A percentile compares a stretch with the other conserved stretches of the same genome.
phyloP scores from a whole-genome alignment of 2,329 filamentous ascomycete species.

The Neofusicoccum cordaticola region DNA sequence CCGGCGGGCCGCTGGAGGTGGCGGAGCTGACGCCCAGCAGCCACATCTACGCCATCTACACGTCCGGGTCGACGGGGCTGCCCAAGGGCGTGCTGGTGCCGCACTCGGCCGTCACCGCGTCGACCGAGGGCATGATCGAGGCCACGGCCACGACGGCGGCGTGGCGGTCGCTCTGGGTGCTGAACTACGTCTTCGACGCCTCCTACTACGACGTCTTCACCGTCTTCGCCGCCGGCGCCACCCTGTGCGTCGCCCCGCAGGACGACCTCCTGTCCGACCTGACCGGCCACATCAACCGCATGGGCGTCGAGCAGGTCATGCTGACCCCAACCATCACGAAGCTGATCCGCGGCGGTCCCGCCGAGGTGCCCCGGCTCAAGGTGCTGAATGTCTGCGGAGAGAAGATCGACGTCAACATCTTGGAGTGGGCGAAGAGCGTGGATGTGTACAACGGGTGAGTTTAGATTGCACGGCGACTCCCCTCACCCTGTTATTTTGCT shows the following conservation, averaged over 20 bases:
- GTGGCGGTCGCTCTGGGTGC: not conserved
- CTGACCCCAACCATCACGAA: constrained; percentile 6
- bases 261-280: not conserved
- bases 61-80: constrained; percentile 23
- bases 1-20: too few relatives aligned
- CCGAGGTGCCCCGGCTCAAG: not conserved
- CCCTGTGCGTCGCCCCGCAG: not conserved
- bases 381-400: constrained; percentile 2
- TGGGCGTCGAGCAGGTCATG: not conserved
- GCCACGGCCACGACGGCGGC: not conserved
- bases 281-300: not conserved
- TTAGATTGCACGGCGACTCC: too few relatives aligned
- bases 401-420: not conserved
- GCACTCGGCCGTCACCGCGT: not conserved
- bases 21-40: not conserved
- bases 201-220: constrained; percentile 4
- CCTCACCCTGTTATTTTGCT: too few relatives aligned
- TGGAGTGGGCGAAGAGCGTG: not conserved
- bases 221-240: not conserved
- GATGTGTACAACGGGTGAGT: not conserved
- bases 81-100: constrained; percentile 21
- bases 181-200: constrained; percentile 14
- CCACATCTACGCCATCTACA: constrained; percentile 22
- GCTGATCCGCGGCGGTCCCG: not conserved
- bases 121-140: not conserved